Percentiles rank a stretch among this genome's conserved stretches.
Conservation (phyloP, 2,329 filamentous ascomycete genomes). For the Plenodomus biglobosus region DNA sequence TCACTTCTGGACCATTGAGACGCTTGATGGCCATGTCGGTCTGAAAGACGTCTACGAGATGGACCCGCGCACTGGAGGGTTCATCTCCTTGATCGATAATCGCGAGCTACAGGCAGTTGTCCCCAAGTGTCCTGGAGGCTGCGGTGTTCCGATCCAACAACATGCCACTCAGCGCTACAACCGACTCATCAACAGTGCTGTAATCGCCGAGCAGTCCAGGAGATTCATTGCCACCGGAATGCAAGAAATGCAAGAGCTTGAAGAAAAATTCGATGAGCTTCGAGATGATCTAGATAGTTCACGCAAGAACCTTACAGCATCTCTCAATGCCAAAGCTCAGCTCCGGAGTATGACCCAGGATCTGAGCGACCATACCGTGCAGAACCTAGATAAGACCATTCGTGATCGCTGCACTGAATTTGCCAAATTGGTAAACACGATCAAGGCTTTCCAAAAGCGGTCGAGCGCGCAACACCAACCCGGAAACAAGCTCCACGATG, state of each 20-base stretch:
- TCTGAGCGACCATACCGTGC: no score
- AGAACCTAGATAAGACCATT: no score
- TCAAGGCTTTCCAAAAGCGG: no score
- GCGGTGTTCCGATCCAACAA: conserved; percentile 36
- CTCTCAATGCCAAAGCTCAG: no score
- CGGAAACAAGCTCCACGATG: no score
- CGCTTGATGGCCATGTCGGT: conserved; percentile 31
- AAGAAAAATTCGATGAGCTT: conserved; percentile 14
- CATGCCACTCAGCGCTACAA: conserved; percentile 43
- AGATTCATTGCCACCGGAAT: conserved; percentile 39
- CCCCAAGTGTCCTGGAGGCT: conserved; percentile 40
- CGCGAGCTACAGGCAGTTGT: conserved; percentile 22
- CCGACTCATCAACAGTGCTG: conserved; percentile 40
- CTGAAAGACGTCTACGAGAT: conserved; percentile 29
- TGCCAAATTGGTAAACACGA: no score
- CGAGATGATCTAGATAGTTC: conserved; percentile 20
- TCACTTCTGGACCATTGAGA: conserved; percentile 38
- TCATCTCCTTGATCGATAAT: conserved; percentile 30
- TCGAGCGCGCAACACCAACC: no score
- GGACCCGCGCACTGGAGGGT: conserved; percentile 15
- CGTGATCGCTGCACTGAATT: no score
- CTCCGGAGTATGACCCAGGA: conserved; percentile 38
- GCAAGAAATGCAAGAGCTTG: conserved; percentile 28
- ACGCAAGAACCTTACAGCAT: no score
- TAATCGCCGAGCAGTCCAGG: conserved; percentile 45